Evolutionary conservation across 2,329 filamentous ascomycete species (phyloP).

Genomic region (Grosmannia serpens): DNA sequence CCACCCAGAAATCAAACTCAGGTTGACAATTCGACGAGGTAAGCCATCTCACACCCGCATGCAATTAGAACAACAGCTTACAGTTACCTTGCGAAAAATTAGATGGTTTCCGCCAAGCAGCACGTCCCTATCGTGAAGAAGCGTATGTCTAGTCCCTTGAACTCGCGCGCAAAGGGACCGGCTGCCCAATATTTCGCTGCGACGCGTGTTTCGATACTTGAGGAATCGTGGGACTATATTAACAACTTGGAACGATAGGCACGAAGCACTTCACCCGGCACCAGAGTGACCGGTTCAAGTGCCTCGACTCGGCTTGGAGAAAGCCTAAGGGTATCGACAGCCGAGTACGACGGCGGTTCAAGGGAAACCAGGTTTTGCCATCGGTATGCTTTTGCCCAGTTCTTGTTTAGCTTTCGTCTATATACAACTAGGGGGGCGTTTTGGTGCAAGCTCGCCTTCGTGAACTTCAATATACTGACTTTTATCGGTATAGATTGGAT

Average conservation of each 20-base stretch:
- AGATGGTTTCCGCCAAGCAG: slow-evolving; percentile 99
- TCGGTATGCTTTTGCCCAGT: slow-evolving; percentile 57
- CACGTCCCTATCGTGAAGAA: slow-evolving; percentile 99
- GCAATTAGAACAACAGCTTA: not conserved
- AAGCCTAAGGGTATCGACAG: slow-evolving; percentile 99
- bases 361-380: slow-evolving; percentile 91
- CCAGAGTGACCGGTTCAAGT: slow-evolving; percentile 94
- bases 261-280: slow-evolving; percentile 93
- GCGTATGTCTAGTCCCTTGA: slow-evolving; percentile 51
- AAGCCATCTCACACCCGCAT: not conserved
- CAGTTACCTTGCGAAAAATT: slow-evolving; percentile 4
- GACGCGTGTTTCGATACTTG: not conserved
- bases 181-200: not conserved
- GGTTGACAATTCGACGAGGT: not conserved
- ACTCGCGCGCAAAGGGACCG: not conserved
- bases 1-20: not conserved
- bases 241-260: slow-evolving; percentile 40
- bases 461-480: slow-evolving; percentile 4
- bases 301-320: slow-evolving; percentile 80
- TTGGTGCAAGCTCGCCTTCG: not conserved
- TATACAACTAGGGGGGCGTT: not conserved
- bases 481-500: slow-evolving; percentile 64
- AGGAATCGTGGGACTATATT: not conserved
- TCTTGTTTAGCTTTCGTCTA: not conserved
- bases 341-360: slow-evolving; percentile 93